Evolutionary conservation across 139 green algal genomes (phyloP).

Genomic region (Tetradesmus lagerheimii): DNA sequence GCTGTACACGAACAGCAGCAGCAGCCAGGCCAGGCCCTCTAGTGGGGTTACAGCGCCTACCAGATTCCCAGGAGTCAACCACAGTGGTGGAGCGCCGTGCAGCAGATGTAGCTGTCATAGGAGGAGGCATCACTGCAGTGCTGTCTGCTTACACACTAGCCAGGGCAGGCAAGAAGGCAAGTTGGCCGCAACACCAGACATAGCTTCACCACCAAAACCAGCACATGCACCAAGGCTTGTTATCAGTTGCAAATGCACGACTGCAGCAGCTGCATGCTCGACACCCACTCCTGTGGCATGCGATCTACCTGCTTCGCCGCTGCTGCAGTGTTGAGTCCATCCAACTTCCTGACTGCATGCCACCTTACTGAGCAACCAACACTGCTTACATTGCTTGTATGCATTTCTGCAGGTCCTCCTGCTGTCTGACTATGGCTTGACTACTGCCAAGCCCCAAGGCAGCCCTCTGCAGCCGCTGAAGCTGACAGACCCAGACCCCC

Average conservation of each 20-base stretch:
- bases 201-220: not conserved
- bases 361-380: too few relatives aligned
- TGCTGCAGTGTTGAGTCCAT: too few relatives aligned
- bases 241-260: not conserved
- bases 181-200: not conserved
- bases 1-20: not conserved
- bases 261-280: not conserved
- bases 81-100: constrained; percentile 54
- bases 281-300: not conserved
- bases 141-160: constrained; percentile 53
- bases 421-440: constrained; percentile 49
- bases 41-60: not conserved
- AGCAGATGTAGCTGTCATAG: constrained; percentile 59
- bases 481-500: constrained; percentile 37
- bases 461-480: constrained; percentile 44
- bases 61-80: not conserved
- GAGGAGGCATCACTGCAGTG: constrained; percentile 36
- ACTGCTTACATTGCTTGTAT: not conserved
- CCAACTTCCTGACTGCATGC: too few relatives aligned
- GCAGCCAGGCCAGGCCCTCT: not conserved
- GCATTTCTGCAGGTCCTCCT: constrained; percentile 46
- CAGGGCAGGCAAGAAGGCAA: constrained; percentile 59
- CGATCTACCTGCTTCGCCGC: not conserved
- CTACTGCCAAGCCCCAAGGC: not conserved
- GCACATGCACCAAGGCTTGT: too few relatives aligned